Evolutionary conservation across 352 stramenopile genomes (phyloP).

Genomic region (Globisporangium cederbergense): DNA sequence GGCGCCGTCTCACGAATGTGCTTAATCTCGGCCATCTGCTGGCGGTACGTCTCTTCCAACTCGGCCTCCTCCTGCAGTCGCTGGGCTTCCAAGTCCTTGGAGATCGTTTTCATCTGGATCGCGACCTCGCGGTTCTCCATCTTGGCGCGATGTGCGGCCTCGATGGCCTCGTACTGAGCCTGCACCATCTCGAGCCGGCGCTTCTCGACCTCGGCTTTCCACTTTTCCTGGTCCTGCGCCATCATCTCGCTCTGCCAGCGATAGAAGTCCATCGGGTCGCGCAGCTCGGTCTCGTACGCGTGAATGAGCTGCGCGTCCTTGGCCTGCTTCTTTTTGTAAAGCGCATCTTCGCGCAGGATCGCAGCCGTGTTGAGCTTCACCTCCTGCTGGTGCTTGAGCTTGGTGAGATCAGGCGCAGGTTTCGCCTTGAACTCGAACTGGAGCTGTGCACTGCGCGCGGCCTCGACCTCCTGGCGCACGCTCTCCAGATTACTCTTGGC

Average conservation of each 20-base stretch:
- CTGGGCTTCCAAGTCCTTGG: conserved; percentile 62
- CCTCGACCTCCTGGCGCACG: conserved; percentile 67
- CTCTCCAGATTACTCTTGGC: conserved; percentile 70
- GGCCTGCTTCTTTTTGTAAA: conserved; percentile 91
- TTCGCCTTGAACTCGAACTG: conserved; percentile 80
- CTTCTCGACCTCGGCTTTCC: conserved; percentile 65
- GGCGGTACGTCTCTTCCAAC: conserved; percentile 48
- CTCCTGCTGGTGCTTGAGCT: conserved; percentile 23
- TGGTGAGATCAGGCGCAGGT: conserved; percentile 40
- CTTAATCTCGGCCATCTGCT: conserved; percentile 63
- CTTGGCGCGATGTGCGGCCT: conserved; percentile 56
- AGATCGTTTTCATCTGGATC: conserved; percentile 70
- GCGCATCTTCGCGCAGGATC: conserved; percentile 89
- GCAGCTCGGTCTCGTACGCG: conserved; percentile 87
- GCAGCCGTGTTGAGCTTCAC: conserved; percentile 89
- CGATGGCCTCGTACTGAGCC: conserved; percentile 75
- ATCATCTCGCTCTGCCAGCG: conserved; percentile 87
- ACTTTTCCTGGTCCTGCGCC: conserved; percentile 68
- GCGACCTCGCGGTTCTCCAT: conserved; percentile 84
- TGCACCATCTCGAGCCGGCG: conserved; percentile 83
- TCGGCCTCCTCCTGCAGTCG: conserved; percentile 54
- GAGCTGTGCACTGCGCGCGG: conserved; percentile 45
- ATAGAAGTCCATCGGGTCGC: conserved; percentile 90
- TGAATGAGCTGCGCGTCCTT: conserved; percentile 85
- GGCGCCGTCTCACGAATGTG: conserved; percentile 74